Conservation (phyloP, 257 asterid genomes). For the Solanum pennellii region DNA sequence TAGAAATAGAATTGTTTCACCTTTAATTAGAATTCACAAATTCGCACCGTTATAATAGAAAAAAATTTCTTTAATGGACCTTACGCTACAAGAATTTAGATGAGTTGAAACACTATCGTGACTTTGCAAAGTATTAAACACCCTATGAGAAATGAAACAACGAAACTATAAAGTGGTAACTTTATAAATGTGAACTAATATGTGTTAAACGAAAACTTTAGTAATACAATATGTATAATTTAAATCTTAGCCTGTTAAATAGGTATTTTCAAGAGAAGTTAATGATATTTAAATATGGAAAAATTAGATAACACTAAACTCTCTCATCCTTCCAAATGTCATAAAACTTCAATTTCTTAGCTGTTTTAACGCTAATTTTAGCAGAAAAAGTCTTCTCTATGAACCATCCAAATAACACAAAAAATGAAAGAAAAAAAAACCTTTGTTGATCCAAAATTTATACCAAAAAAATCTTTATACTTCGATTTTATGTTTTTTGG, state of each 20-base stretch:
- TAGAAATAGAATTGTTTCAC: background rate
- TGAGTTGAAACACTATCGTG: background rate
- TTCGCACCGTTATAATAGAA: accelerated
- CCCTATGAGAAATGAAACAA: no score
- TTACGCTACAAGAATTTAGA: accelerated
- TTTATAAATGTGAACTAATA: background rate
- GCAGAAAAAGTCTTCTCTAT: background rate
- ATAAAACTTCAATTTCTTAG: background rate
- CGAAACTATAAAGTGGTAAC: background rate
- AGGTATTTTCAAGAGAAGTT: background rate
- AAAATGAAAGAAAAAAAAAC: background rate
- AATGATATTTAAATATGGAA: background rate
- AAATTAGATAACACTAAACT: background rate
- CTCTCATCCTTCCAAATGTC: background rate
- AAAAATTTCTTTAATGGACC: background rate
- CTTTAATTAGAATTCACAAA: accelerated
- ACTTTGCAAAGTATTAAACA: background rate
- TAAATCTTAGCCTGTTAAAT: background rate
- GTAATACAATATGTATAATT: background rate
- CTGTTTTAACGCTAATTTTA: background rate
- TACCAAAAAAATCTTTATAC: background rate
- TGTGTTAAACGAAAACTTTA: background rate
- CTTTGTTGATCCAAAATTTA: background rate
- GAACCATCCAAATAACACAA: background rate
- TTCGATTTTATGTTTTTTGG: no score